Conservation (phyloP, 768 basidiomycete genomes). For the Rhizopogon vinicolor region DNA sequence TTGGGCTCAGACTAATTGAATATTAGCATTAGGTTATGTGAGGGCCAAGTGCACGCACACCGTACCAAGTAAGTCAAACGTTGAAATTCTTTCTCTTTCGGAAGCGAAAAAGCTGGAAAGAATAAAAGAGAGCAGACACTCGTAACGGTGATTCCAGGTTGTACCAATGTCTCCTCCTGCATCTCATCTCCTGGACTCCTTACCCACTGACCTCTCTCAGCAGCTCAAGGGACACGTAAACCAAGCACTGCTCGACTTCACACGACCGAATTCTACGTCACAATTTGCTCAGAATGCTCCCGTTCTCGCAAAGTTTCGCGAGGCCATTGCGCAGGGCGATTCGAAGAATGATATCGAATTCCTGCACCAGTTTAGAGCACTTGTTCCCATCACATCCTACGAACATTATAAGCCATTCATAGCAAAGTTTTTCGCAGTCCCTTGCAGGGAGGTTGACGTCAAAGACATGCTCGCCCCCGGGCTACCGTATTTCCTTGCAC, state of each 20-base stretch:
- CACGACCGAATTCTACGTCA: conserved; percentile 8
- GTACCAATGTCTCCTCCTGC: not conserved
- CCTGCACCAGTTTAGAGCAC: conserved; percentile 5
- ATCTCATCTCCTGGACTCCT: not conserved
- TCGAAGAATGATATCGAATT: conserved; percentile 3
- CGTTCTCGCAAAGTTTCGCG: conserved; percentile 7
- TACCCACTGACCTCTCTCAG: not conserved
- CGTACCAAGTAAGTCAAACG: too few relatives aligned
- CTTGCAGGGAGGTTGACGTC: conserved; percentile 16
- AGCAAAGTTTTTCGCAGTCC: conserved; percentile 8
- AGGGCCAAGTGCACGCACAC: too few relatives aligned
- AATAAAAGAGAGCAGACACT: too few relatives aligned
- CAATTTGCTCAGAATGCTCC: conserved; percentile 4
- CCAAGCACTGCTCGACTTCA: not conserved
- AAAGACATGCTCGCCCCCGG: conserved; percentile 15
- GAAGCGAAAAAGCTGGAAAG: too few relatives aligned
- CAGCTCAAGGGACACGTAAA: not conserved
- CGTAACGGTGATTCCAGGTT: too few relatives aligned
- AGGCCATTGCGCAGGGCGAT: conserved; percentile 1
- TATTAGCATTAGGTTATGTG: too few relatives aligned
- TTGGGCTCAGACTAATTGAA: too few relatives aligned
- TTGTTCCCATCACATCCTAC: conserved; percentile 10
- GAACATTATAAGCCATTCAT: conserved; percentile 12
- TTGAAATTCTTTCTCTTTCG: too few relatives aligned
- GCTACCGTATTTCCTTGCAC: conserved; percentile 7